Conservation (phyloP, 1,284 basidiomycete species). For the Peniophora sp. region DNA sequence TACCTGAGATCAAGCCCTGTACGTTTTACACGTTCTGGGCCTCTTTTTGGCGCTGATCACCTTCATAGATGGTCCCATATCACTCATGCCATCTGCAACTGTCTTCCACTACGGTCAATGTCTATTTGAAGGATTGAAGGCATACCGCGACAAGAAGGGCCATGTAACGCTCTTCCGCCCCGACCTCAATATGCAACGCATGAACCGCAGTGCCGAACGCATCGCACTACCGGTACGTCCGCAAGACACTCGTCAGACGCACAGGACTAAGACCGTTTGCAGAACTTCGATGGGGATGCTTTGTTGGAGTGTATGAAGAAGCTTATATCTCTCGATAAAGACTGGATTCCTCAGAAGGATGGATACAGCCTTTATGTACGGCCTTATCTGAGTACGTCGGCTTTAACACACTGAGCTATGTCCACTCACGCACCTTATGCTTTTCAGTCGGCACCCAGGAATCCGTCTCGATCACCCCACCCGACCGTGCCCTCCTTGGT, state of each 20-base stretch:
- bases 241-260: slow-evolving; percentile 17
- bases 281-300: slow-evolving; percentile 80
- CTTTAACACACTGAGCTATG: background rate
- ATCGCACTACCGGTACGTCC: slow-evolving; percentile 66
- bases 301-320: slow-evolving; percentile 84
- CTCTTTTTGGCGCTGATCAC: too few relatives aligned
- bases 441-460: slow-evolving; percentile 81
- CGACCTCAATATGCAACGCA: slow-evolving; percentile 96
- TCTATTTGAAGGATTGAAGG: slow-evolving; percentile 95
- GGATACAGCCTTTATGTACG: slow-evolving; percentile 93
- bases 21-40: slow-evolving; percentile 18
- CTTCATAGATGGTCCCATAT: slow-evolving; percentile 54
- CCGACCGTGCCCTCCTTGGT: slow-evolving; percentile 85
- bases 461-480: slow-evolving; percentile 83
- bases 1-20: slow-evolving; percentile 83
- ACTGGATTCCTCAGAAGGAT: slow-evolving; percentile 88
- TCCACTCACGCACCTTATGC: background rate
- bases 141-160: slow-evolving; percentile 78
- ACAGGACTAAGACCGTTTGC: slow-evolving; percentile 3
- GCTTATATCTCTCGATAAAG: slow-evolving; percentile 79
- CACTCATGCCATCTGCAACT: slow-evolving; percentile 76
- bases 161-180: slow-evolving; percentile 89
- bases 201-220: slow-evolving; percentile 72
- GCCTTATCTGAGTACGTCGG: slow-evolving; percentile 60
- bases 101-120: slow-evolving; percentile 93